A percentile compares a stretch with the other conserved stretches of the same genome.
Evolutionary conservation across 345 rosid genomes (phyloP).

Genomic region (Microthlaspi erraticum): DNA sequence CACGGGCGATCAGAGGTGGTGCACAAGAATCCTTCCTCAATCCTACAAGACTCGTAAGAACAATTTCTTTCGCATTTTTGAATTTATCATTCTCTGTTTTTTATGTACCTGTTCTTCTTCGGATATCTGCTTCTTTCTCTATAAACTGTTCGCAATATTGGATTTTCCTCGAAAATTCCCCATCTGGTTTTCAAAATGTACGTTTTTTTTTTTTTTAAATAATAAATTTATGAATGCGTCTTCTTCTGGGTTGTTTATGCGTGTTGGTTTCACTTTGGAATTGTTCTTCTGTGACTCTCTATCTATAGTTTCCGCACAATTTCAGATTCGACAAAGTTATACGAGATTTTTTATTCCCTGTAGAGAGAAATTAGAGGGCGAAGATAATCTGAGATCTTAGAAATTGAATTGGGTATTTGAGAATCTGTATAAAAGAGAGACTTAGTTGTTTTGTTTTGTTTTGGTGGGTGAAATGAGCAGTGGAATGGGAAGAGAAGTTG

Average conservation of each 20-base stretch:
- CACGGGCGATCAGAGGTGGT: conserved; percentile 44
- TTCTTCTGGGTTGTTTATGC: conserved; percentile 29
- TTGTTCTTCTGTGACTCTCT: conserved; percentile 19
- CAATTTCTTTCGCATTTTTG: conserved; percentile 12
- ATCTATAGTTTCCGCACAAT: conserved; percentile 17
- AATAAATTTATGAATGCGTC: conserved; percentile 31
- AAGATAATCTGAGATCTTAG: conserved; percentile 47
- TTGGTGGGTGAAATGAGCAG: conserved; percentile 46
- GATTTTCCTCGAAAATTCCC: not conserved
- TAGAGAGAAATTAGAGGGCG: no score
- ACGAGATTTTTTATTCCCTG: no score
- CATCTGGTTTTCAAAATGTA: conserved; percentile 10
- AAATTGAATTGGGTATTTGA: conserved; percentile 49
- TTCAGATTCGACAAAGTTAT: conserved; percentile 35
- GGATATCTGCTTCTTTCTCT: not conserved
- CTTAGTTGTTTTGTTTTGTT: conserved; percentile 7
- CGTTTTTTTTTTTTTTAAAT: not conserved
- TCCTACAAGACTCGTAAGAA: conserved; percentile 37
- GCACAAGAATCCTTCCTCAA: conserved; percentile 39
- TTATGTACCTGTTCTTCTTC: conserved; percentile 26
- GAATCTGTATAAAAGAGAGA: conserved; percentile 13
- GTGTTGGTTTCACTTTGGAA: conserved; percentile 42
- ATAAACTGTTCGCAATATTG: not conserved
- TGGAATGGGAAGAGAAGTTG: conserved; percentile 81
- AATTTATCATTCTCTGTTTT: conserved; percentile 11